Evolutionary conservation across 208 protist genomes (phyloP).

Genomic region (Trypanosoma rangeli): DNA sequence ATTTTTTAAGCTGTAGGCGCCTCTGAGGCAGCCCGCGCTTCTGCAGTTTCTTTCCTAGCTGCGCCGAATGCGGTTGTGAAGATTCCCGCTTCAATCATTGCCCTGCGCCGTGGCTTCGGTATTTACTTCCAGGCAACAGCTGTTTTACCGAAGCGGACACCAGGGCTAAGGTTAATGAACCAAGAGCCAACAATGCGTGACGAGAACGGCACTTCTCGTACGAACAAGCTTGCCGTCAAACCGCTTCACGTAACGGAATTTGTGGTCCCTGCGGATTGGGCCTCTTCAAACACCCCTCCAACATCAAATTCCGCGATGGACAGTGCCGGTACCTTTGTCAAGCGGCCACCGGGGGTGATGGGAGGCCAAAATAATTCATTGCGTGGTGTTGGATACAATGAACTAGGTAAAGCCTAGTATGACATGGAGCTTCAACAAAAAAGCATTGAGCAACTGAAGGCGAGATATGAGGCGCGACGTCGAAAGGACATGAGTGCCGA

Average conservation of each 20-base stretch:
- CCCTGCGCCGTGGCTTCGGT: not conserved
- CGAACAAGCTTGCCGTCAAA: not conserved
- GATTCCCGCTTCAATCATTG: not conserved
- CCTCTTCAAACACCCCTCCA: not conserved
- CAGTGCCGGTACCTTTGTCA: not conserved
- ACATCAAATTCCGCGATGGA: not conserved
- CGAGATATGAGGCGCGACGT: conserved; percentile 3
- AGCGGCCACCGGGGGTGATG: not conserved
- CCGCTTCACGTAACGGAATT: not conserved
- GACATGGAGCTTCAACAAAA: not conserved
- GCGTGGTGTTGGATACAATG: not conserved
- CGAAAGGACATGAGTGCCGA: conserved; percentile 1
- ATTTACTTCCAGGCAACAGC: not conserved
- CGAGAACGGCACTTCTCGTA: not conserved
- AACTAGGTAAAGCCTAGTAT: conserved; percentile 1
- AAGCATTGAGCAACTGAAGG: conserved; percentile 10
- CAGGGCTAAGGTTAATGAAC: not conserved
- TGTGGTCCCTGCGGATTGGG: not conserved
- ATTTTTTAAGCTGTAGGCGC: not conserved
- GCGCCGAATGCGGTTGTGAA: not conserved
- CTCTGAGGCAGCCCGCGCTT: not conserved
- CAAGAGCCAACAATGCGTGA: conserved; percentile 6
- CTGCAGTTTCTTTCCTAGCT: not conserved
- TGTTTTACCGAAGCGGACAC: not conserved
- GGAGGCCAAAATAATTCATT: not conserved